Conservation (phyloP, 2,329 filamentous ascomycete genomes). For the Aphanocladium album region DNA sequence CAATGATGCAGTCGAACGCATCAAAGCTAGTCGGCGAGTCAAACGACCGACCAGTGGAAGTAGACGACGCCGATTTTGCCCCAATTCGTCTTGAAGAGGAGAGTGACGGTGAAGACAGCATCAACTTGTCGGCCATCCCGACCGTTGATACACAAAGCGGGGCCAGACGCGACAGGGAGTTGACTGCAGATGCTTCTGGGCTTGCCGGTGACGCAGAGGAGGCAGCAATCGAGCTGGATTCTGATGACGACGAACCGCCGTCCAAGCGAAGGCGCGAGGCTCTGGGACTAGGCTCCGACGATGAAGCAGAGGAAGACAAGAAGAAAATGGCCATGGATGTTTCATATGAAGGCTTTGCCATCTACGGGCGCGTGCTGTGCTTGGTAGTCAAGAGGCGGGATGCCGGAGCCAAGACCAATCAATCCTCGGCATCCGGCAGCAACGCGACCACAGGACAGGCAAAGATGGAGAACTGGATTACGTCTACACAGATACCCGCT, state of each 20-base stretch:
- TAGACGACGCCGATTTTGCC: slow-evolving; percentile 39
- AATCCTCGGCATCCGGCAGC: slow-evolving; percentile 24
- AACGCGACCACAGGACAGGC: slow-evolving; percentile 25
- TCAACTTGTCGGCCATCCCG: slow-evolving; percentile 32
- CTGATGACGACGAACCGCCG: slow-evolving; percentile 37
- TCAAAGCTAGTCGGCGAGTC: slow-evolving; percentile 54
- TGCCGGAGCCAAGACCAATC: slow-evolving; percentile 46
- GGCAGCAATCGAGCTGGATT: slow-evolving; percentile 32
- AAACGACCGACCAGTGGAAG: slow-evolving; percentile 48
- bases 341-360: slow-evolving; percentile 90
- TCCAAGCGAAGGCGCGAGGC: slow-evolving; percentile 40
- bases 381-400: slow-evolving; percentile 79
- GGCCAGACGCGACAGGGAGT: slow-evolving; percentile 26
- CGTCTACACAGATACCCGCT: slow-evolving; percentile 64
- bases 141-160: slow-evolving; percentile 19
- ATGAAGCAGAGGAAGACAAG: slow-evolving; percentile 60
- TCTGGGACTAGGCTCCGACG: slow-evolving; percentile 22
- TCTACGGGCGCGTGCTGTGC: slow-evolving; percentile 89
- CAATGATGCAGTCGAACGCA: slow-evolving; percentile 56
- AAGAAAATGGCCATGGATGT: slow-evolving; percentile 87
- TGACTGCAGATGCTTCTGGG: slow-evolving; percentile 16
- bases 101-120: slow-evolving; percentile 28
- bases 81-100: slow-evolving; percentile 45
- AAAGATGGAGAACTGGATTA: slow-evolving; percentile 77
- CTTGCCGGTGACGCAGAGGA: slow-evolving; percentile 22